Base-by-base conservation (phyloP, 768 basidiomycete species). In the Phlegmacium glaucopus region DNA sequence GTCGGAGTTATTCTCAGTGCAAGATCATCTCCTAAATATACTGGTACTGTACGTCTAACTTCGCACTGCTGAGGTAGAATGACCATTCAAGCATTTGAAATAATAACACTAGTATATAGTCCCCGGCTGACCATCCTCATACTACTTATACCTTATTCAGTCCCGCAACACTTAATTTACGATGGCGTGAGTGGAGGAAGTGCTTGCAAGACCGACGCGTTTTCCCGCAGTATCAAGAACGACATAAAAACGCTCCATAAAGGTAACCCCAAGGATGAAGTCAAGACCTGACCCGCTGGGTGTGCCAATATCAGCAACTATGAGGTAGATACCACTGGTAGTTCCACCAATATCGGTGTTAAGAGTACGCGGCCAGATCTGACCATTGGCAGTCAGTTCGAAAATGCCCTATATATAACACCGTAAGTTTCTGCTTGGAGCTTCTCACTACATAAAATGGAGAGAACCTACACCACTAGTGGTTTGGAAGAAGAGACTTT, bases 291-390 rank as follows among this genome's bases (percentile, higher is more conserved):
- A 61, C 1, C 81, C 82, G 40, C 70, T 76, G 26, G 52, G 49
- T 39, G 55, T 61, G 17, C 81, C 79, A 29, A 82, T 51, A 57
- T 82, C 78, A 5, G 68, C 69, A 8, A 71, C 65, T 51, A 83
- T 69, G 49, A 83, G 68, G 52, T 83, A 84, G 49, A 83, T 81
- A 39, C 61, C 60, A 56, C 58, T 56, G 1, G 62, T 48, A 18
- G 65, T 58, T 34, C 85, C 85, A 42, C 81, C 82, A 9, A 87
- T 71, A n/a, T 62, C 61, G 4, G 65, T 61, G 65, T 87, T 85
- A 49, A 79, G 64, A 2, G 68, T 58, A 27, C 79, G 76, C 0
- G 83, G 83, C 82, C 83, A 86, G 47, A 82, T 78, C 69, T 87
- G 84, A 1, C 81, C 83, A 54, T 84, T 81, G 5, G 78, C 56